Evolutionary conservation across 768 basidiomycete genomes (phyloP).

Genomic region (Tephrocybe sp.): DNA sequence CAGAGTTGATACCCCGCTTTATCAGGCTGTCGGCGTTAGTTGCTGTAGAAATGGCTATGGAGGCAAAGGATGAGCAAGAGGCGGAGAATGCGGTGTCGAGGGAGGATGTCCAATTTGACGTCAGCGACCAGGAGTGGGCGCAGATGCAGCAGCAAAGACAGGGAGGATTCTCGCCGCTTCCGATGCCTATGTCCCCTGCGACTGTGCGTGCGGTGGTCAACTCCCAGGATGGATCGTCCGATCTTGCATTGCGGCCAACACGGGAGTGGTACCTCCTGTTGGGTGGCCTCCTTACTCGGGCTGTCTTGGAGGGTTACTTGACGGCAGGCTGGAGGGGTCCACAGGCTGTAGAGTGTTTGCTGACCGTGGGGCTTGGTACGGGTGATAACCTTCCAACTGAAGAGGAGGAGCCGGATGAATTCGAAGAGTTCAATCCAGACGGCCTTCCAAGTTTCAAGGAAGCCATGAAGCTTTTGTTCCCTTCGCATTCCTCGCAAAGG

Average conservation of each 20-base stretch:
- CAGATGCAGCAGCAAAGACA: constrained; percentile 12
- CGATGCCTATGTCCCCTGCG: constrained; percentile 16
- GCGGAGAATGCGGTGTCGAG: constrained; percentile 27
- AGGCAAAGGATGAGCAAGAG: constrained; percentile 60
- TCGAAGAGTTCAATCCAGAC: constrained; percentile 70
- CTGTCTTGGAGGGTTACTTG: constrained; percentile 82
- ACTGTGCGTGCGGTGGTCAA: constrained; percentile 9
- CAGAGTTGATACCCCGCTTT: constrained; percentile 69
- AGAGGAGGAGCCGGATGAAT: constrained; percentile 37
- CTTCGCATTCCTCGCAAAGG: constrained; percentile 35
- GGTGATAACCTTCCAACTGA: constrained; percentile 29
- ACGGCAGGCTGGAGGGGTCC: constrained; percentile 78
- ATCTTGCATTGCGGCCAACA: constrained; percentile 63
- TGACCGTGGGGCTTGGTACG: constrained; percentile 69
- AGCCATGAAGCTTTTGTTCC: constrained; percentile 71
- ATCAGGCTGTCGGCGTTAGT: constrained; percentile 77
- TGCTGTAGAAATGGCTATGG: constrained; percentile 73
- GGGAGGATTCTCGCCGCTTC: constrained; percentile 12
- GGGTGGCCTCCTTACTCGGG: constrained; percentile 75
- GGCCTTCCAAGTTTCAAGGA: constrained; percentile 69
- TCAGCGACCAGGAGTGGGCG: constrained; percentile 17
- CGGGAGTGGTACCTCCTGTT: constrained; percentile 82
- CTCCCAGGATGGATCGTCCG: constrained; percentile 35
- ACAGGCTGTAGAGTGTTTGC: constrained; percentile 65
- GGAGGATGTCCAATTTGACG: constrained; percentile 22